phyloP scores from a whole-genome alignment of 352 stramenopile genomes.

The Globisporangium spinosum region DNA sequence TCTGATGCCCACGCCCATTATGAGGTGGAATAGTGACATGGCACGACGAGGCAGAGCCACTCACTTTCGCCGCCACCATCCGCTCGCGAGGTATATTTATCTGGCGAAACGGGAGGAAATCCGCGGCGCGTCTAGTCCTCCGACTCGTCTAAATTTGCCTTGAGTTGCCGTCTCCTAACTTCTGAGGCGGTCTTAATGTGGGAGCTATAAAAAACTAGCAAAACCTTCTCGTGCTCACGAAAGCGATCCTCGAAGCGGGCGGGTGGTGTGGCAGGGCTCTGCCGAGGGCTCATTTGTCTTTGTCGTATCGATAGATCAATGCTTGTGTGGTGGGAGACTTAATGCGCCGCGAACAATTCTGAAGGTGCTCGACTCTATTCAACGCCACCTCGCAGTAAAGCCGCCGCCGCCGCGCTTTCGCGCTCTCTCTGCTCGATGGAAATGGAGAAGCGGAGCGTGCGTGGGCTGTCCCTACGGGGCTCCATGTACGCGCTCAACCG shows the following conservation, averaged over 20 bases:
- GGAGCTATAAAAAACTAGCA: not conserved
- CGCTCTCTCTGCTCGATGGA: not conserved
- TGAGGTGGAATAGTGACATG: slow-evolving; percentile 9
- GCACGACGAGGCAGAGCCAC: slow-evolving; percentile 6
- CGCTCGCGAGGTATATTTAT: slow-evolving; percentile 5
- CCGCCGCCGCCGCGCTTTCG: not conserved
- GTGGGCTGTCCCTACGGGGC: slow-evolving; percentile 32
- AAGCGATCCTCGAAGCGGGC: not conserved
- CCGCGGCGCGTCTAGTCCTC: not conserved
- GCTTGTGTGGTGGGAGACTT: not conserved
- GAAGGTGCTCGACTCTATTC: not conserved
- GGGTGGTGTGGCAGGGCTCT: not conserved
- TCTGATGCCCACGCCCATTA: not conserved
- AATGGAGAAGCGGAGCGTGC: slow-evolving; percentile 21
- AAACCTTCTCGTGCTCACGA: not conserved
- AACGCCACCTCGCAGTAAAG: not conserved
- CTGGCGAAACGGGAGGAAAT: slow-evolving; percentile 1
- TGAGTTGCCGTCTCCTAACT: not conserved
- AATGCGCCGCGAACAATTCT: slow-evolving; percentile 12
- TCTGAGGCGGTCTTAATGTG: slow-evolving; percentile 3
- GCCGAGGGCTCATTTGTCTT: slow-evolving; percentile 10
- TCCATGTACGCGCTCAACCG: slow-evolving; percentile 31
- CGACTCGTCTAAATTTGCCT: not conserved
- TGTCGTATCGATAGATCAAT: slow-evolving; percentile 11
- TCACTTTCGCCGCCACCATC: not conserved